A percentile compares a stretch with the other conserved stretches of the same genome.
Conservation (phyloP, 208 protist genomes). For the Ichthyophonus hoferi region DNA sequence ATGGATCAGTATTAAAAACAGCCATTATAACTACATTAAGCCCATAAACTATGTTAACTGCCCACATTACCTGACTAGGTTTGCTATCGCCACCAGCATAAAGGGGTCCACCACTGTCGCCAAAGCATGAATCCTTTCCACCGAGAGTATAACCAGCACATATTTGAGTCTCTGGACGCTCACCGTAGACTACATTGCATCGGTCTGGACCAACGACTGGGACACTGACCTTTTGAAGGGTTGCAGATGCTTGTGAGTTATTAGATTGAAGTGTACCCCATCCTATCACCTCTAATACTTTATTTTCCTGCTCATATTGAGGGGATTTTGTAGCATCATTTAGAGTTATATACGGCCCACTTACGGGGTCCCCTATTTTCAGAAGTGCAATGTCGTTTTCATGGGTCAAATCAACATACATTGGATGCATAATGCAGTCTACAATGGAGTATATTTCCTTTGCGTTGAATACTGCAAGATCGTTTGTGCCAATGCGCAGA, state of each 20-base stretch:
- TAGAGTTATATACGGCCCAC: neutral
- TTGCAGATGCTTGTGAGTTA: neutral
- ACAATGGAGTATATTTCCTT: neutral
- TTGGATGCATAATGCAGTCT: neutral
- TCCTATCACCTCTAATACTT: neutral
- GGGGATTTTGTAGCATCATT: neutral
- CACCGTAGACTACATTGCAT: neutral
- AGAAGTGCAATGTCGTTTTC: neutral
- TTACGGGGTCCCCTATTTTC: neutral
- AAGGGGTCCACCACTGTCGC: neutral
- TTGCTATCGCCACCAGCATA: neutral
- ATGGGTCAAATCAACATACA: neutral
- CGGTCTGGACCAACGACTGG: neutral
- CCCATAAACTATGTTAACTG: too few species aligned
- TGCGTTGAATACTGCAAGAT: neutral
- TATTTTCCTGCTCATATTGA: neutral
- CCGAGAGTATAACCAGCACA: neutral
- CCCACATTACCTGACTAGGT: neutral
- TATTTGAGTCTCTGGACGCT: neutral
- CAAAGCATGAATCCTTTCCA: constrained; percentile 1
- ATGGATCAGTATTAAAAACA: too few species aligned
- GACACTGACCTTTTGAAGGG: neutral
- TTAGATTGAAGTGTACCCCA: neutral
- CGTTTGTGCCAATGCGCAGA: neutral
- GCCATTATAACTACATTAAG: too few species aligned